phyloP scores from a whole-genome alignment of 169 alveolate species.

The Cryptosporidium tyzzeri region DNA sequence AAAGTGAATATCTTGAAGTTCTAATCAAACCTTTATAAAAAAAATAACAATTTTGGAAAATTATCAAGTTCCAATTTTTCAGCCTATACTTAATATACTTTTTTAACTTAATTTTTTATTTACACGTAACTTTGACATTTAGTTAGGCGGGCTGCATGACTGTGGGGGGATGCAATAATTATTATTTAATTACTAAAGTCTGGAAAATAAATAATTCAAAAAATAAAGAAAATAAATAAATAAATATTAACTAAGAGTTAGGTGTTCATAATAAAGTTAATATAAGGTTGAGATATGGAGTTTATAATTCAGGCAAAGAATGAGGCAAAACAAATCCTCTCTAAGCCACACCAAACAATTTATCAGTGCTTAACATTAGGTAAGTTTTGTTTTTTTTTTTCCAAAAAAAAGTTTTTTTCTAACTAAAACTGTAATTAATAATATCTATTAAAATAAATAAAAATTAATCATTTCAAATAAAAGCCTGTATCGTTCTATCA shows the following conservation, averaged over 20 bases:
- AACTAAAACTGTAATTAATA: not conserved
- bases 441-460: too few relatives aligned
- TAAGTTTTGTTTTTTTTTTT: constrained; percentile 3
- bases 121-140: constrained; percentile 26
- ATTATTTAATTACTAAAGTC: not conserved
- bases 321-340: constrained; percentile 56
- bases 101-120: not conserved
- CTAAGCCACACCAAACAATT: constrained; percentile 62
- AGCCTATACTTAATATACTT: not conserved
- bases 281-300: constrained; percentile 28
- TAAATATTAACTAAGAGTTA: constrained; percentile 7
- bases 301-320: constrained; percentile 41
- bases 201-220: not conserved
- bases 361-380: constrained; percentile 56
- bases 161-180: constrained; percentile 18
- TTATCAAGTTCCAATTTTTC: not conserved
- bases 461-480: not conserved
- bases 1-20: not conserved
- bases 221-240: not conserved
- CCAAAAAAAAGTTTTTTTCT: not conserved
- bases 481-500: constrained; percentile 79
- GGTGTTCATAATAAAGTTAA: not conserved
- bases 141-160: constrained; percentile 35
- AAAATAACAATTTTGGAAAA: not conserved
- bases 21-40: not conserved